Percentiles rank a stretch among this genome's conserved stretches.
Evolutionary conservation across 2,329 filamentous ascomycete species (phyloP).

Genomic region (Keithomyces neogunnii): DNA sequence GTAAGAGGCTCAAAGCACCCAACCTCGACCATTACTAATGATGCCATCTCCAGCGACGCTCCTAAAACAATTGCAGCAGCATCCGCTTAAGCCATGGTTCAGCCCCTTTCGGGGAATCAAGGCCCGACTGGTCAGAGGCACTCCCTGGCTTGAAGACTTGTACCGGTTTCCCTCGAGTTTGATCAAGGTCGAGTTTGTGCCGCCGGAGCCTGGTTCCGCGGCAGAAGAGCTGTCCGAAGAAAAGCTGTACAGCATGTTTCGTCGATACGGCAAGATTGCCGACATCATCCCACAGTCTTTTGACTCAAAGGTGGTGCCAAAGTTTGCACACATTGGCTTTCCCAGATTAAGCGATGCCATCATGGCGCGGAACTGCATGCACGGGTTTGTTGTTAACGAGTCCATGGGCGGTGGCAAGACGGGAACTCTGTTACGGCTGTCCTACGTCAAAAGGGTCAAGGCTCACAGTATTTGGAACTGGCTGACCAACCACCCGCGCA

Average conservation of each 20-base stretch:
- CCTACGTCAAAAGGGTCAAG: slow-evolving; percentile 74
- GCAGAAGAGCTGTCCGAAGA: slow-evolving; percentile 80
- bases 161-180: slow-evolving; percentile 70
- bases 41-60: slow-evolving; percentile 37
- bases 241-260: slow-evolving; percentile 75
- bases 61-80: slow-evolving; percentile 53
- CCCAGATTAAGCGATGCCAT: slow-evolving; percentile 64
- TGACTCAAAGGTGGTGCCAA: slow-evolving; percentile 78
- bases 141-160: slow-evolving; percentile 91
- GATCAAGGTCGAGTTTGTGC: slow-evolving; percentile 77
- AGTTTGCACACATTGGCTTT: slow-evolving; percentile 75
- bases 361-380: slow-evolving; percentile 87
- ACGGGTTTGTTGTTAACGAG: slow-evolving; percentile 68
- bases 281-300: slow-evolving; percentile 77
- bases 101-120: slow-evolving; percentile 68
- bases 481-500: slow-evolving; percentile 76
- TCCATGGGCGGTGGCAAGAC: slow-evolving; percentile 63
- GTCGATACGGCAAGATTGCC: slow-evolving; percentile 80
- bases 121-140: slow-evolving; percentile 67
- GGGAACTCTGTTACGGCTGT: slow-evolving; percentile 71
- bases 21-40: neutral
- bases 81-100: slow-evolving; percentile 81
- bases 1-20: slow-evolving; percentile 14
- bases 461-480: slow-evolving; percentile 77
- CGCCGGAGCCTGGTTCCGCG: slow-evolving; percentile 59